A percentile compares a stretch with the other conserved stretches of the same genome.
Evolutionary conservation across 345 rosid species (phyloP).

Genomic region (Eucalyptus lansdowneana): DNA sequence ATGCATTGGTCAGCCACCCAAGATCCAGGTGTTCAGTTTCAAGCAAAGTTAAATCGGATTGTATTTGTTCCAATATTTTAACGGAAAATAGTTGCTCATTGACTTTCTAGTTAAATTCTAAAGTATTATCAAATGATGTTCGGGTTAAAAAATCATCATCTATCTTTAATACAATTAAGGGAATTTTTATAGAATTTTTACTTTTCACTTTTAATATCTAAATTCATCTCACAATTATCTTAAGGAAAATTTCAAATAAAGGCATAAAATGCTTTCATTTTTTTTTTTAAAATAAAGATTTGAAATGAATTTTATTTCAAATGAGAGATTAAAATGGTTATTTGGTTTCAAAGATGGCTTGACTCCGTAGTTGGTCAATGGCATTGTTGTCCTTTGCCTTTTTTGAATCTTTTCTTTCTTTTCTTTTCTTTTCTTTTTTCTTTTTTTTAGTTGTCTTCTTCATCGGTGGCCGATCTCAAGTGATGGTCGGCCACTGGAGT

Average conservation of each 20-base stretch:
- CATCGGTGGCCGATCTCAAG: accelerated
- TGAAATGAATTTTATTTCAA: no score
- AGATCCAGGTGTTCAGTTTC: neutral
- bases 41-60: neutral
- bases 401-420: no score
- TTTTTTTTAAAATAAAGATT: no score
- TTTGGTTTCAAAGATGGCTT: accelerated
- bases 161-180: neutral
- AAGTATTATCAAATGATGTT: neutral
- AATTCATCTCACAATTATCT: neutral
- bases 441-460: no score
- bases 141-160: neutral
- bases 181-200: neutral
- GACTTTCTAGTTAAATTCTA: neutral
- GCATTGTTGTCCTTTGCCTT: no score
- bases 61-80: neutral
- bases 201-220: neutral
- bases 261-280: no score
- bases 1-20: neutral
- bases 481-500: no score
- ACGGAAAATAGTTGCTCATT: neutral
- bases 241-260: neutral
- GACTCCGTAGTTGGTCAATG: no score
- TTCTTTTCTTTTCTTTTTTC: accelerated
- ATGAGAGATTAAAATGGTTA: accelerated